Conservation (phyloP, 176 grass and related monocot species). For the Ananas comosus region DNA sequence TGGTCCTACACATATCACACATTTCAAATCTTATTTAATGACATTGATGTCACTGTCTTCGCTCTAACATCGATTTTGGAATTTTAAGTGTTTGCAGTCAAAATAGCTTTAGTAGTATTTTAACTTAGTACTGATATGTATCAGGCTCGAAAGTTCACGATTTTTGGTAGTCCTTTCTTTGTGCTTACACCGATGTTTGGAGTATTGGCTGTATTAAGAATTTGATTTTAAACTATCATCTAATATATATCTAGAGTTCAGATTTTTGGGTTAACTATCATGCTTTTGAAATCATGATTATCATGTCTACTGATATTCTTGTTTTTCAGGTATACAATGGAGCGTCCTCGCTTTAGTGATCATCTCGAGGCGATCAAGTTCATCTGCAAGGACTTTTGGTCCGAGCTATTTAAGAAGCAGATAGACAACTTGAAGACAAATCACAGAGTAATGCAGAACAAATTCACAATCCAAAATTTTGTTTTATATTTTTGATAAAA, state of each 20-base stretch:
- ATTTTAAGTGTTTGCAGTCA: no score
- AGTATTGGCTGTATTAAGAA: not conserved
- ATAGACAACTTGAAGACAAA: constrained; percentile 98
- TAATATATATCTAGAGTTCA: not conserved
- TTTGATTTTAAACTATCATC: not conserved
- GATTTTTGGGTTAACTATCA: not conserved
- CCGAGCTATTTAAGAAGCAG: constrained; percentile 89
- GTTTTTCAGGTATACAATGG: constrained; percentile 69
- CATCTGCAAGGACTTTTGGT: constrained; percentile 99
- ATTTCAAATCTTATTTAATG: no score
- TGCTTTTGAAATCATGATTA: not conserved
- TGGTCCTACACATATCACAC: no score
- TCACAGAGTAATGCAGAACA: constrained; percentile 63
- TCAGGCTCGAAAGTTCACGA: not conserved
- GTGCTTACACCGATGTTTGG: not conserved
- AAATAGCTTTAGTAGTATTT: no score
- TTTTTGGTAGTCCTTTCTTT: not conserved
- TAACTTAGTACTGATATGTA: no score
- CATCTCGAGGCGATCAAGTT: constrained; percentile 97
- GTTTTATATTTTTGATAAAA: not conserved
- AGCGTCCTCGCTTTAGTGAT: constrained; percentile 80
- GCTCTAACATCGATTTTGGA: no score
- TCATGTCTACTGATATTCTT: not conserved
- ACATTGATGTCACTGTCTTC: no score
- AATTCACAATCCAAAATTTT: not conserved